Conservation (phyloP, 1,284 basidiomycete genomes). For the Pseudozyma pruni region DNA sequence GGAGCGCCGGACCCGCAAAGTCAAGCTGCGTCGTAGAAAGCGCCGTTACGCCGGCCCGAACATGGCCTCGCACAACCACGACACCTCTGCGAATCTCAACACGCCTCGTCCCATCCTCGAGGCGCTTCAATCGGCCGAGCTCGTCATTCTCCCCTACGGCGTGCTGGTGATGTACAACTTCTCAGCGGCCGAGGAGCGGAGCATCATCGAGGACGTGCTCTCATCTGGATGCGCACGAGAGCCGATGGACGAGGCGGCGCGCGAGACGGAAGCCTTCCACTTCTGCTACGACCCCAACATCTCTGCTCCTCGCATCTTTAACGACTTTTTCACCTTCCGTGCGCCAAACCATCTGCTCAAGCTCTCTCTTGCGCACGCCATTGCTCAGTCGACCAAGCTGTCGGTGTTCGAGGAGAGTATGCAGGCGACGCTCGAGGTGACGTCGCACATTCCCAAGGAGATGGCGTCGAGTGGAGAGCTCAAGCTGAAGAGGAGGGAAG, state of each 20-base stretch:
- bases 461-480: conserved; percentile 83
- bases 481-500: conserved; percentile 81
- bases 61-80: conserved; percentile 67
- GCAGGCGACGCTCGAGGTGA: conserved; percentile 81
- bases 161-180: conserved; percentile 68
- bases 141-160: conserved; percentile 66
- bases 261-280: conserved; percentile 64
- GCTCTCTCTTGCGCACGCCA: conserved; percentile 90
- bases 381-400: conserved; percentile 92
- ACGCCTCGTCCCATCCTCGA: conserved; percentile 62
- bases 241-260: conserved; percentile 48
- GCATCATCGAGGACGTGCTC: conserved; percentile 63
- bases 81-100: conserved; percentile 60
- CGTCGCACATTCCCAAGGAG: conserved; percentile 84
- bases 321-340: conserved; percentile 80
- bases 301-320: conserved; percentile 79
- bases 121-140: conserved; percentile 64
- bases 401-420: conserved; percentile 87
- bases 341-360: conserved; percentile 76
- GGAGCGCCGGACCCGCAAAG: conserved; percentile 32
- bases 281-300: conserved; percentile 79
- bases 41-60: conserved; percentile 58
- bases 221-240: conserved; percentile 61
- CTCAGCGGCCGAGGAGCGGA: conserved; percentile 60
- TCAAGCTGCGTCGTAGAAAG: conserved; percentile 33